phyloP scores from a whole-genome alignment of 805 yeast genomes.

The Candida loeiensis region DNA sequence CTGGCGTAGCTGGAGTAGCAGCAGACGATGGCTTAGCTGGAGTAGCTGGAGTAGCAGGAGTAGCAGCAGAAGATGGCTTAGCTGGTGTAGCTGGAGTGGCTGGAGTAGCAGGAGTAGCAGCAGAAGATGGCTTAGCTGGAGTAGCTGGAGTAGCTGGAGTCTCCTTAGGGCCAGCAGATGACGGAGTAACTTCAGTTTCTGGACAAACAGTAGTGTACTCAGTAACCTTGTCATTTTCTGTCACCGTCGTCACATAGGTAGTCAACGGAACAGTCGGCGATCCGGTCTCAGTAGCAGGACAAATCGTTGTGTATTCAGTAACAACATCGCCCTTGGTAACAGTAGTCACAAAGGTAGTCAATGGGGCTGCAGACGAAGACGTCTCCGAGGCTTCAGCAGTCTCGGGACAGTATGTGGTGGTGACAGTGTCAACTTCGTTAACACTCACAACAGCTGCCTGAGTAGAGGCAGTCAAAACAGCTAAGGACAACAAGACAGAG shows the following conservation, averaged over 20 bases:
- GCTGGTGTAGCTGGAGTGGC: not conserved
- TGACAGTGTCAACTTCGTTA: not conserved
- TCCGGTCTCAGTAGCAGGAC: slow-evolving; percentile 11
- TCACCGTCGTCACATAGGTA: slow-evolving; percentile 11
- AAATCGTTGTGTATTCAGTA: slow-evolving; percentile 11
- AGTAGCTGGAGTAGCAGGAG: not conserved
- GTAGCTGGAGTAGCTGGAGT: slow-evolving; percentile 11
- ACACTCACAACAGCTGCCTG: slow-evolving; percentile 12
- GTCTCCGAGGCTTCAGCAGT: slow-evolving; percentile 15
- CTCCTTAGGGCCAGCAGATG: slow-evolving; percentile 1
- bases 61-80: not conserved
- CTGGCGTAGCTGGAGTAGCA: not conserved
- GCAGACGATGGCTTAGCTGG: not conserved
- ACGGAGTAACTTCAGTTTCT: slow-evolving; percentile 10
- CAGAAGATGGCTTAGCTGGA: not conserved
- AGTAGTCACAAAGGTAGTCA: not conserved
- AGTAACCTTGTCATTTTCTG: slow-evolving; percentile 8
- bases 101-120: not conserved
- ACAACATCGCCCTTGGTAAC: not conserved
- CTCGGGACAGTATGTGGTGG: slow-evolving; percentile 20
- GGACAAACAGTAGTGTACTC: slow-evolving; percentile 6
- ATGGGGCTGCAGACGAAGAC: not conserved
- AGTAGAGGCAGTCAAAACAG: slow-evolving; percentile 11
- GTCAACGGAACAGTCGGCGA: slow-evolving; percentile 1
- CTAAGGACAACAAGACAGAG: slow-evolving; percentile 10